Conservation (phyloP, 2,329 filamentous ascomycete species). For the Escovopsis sp. region DNA sequence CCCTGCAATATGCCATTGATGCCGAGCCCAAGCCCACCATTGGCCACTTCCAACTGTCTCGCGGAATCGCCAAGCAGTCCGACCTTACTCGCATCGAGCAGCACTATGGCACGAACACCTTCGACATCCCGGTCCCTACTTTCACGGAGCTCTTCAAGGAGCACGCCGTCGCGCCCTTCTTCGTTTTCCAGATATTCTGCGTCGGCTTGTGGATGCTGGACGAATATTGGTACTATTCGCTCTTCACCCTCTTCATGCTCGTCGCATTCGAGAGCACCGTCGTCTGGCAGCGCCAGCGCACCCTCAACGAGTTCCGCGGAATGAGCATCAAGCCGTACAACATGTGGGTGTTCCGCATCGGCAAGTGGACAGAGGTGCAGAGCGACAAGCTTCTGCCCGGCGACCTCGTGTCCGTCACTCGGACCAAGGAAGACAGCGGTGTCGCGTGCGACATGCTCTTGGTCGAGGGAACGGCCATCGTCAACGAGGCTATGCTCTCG, state of each 20-base stretch:
- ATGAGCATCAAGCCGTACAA: conserved; percentile 99
- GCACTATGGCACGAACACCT: conserved; percentile 91
- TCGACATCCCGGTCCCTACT: conserved; percentile 92
- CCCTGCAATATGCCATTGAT: conserved; percentile 74
- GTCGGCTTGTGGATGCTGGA: conserved; percentile 97
- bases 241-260: conserved; percentile 98
- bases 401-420: conserved; percentile 79
- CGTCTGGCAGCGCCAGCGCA: conserved; percentile 96
- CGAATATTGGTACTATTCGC: conserved; percentile 99
- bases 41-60: conserved; percentile 62
- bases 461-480: conserved; percentile 88
- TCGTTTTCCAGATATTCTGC: conserved; percentile 98
- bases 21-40: conserved; percentile 68
- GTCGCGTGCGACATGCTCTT: conserved; percentile 96
- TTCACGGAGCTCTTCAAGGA: conserved; percentile 96
- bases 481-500: conserved; percentile 98
- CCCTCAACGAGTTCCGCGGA: conserved; percentile 87
- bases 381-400: conserved; percentile 89
- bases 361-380: conserved; percentile 75
- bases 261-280: conserved; percentile 96
- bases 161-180: conserved; percentile 96
- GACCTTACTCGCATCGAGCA: conserved; percentile 71
- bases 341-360: conserved; percentile 75
- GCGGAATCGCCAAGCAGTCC: conserved; percentile 57
- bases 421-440: conserved; percentile 92